Evolutionary conservation across 768 basidiomycete genomes (phyloP).

Genomic region (Galerina sulciceps): DNA sequence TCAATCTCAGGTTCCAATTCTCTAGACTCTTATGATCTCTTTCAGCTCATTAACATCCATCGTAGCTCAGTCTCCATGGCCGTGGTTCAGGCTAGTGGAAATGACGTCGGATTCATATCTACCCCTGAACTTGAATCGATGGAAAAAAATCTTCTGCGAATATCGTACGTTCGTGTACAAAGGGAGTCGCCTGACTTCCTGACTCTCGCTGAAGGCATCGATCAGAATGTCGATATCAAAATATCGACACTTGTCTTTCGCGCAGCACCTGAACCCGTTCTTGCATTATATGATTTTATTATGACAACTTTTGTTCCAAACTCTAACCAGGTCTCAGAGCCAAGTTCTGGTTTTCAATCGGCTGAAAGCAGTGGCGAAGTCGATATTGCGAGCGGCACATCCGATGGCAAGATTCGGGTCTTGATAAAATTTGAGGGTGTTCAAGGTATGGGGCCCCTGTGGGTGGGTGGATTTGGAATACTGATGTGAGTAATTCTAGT

Average conservation of each 20-base stretch:
- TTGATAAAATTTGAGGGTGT: constrained; percentile 84
- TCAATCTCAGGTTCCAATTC: constrained; percentile 67
- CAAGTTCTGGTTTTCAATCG: not conserved
- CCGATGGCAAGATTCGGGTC: constrained; percentile 73
- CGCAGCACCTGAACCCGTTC: constrained; percentile 87
- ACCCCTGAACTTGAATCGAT: constrained; percentile 46
- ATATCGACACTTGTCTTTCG: constrained; percentile 91
- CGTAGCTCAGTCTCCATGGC: constrained; percentile 76
- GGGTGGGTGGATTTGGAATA: not conserved
- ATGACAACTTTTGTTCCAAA: constrained; percentile 88
- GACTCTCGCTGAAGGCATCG: constrained; percentile 78
- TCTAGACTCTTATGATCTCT: constrained; percentile 12
- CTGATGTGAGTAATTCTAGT: constrained; percentile 46
- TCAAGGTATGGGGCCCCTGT: constrained; percentile 54
- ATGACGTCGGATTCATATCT: constrained; percentile 67
- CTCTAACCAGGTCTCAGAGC: constrained; percentile 5
- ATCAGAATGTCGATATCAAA: constrained; percentile 85
- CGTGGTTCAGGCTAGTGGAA: constrained; percentile 59
- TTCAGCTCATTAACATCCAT: constrained; percentile 9
- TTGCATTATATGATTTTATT: constrained; percentile 93
- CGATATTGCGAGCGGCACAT: not conserved
- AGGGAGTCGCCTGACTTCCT: constrained; percentile 85
- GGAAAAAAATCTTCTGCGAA: constrained; percentile 62
- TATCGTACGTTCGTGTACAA: constrained; percentile 82
- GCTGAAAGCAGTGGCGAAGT: not conserved